Evolutionary conservation across 441 rosid genomes (phyloP).

Genomic region (Brassica balearica): DNA sequence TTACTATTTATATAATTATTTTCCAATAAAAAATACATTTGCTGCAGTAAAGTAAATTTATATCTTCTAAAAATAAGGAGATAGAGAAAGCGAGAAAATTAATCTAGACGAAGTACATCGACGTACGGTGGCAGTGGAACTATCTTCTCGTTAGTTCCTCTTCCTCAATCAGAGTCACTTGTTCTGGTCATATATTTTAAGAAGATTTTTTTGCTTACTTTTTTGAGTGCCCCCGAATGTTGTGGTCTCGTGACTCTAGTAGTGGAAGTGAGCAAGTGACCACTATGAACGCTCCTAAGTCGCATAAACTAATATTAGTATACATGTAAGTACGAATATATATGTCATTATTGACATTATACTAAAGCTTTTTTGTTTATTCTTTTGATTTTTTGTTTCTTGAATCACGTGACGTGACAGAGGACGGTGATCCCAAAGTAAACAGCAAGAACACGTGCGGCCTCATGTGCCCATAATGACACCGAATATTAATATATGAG

Average conservation of each 20-base stretch:
- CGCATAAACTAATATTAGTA: conserved; percentile 17
- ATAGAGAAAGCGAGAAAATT: not conserved
- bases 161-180: conserved; percentile 18
- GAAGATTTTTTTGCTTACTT: not conserved
- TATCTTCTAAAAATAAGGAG: not conserved
- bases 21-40: conserved; percentile 14
- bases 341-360: conserved; percentile 25
- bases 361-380: conserved; percentile 21
- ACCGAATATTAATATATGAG: conserved; percentile 38
- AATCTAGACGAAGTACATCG: conserved; percentile 24
- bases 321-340: conserved; percentile 21
- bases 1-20: conserved; percentile 25
- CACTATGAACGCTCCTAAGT: conserved; percentile 41
- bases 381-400: conserved; percentile 45
- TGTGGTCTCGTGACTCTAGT: conserved; percentile 42
- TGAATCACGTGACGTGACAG: conserved; percentile 62
- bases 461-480: conserved; percentile 58
- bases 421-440: conserved; percentile 63
- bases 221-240: conserved; percentile 31
- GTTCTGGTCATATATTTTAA: conserved; percentile 13
- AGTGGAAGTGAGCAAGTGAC: conserved; percentile 45
- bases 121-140: conserved; percentile 37
- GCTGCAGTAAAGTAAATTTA: not conserved
- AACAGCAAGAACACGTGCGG: conserved; percentile 63
- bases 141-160: conserved; percentile 24